Evolutionary conservation across 176 grass and related monocot genomes (phyloP).

Genomic region (Paspalum vaginatum): DNA sequence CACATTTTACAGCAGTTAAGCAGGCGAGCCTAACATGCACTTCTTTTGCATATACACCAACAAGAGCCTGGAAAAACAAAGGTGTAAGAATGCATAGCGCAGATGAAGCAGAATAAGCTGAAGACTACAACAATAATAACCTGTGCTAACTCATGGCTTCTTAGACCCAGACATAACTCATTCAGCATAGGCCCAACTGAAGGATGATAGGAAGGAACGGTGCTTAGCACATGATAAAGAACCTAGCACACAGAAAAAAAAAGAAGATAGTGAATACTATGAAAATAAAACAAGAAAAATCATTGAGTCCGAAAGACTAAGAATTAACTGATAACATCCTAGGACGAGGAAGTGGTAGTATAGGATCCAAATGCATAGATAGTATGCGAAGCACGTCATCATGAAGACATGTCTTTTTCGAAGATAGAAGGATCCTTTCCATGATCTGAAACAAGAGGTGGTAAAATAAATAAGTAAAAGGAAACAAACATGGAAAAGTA

Average conservation of each 20-base stretch:
- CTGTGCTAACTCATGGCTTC: slow-evolving; percentile 71
- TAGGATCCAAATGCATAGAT: slow-evolving; percentile 93
- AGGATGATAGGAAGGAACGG: slow-evolving; percentile 76
- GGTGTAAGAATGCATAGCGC: slow-evolving; percentile 39
- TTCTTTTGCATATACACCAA: slow-evolving; percentile 87
- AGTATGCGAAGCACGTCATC: slow-evolving; percentile 89
- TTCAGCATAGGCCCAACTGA: slow-evolving; percentile 88
- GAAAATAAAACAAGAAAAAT: slow-evolving; percentile 37
- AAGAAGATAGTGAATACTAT: slow-evolving; percentile 20
- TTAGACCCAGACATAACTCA: slow-evolving; percentile 92
- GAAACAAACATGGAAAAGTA: not conserved
- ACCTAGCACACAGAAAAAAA: slow-evolving; percentile 55
- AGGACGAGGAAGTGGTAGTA: slow-evolving; percentile 94
- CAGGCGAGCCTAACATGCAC: slow-evolving; percentile 87
- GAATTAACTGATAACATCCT: slow-evolving; percentile 93
- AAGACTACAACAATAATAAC: slow-evolving; percentile 56
- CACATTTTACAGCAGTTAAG: slow-evolving; percentile 94
- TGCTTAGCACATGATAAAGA: slow-evolving; percentile 95
- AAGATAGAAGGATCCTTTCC: slow-evolving; percentile 80
- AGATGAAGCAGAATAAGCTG: slow-evolving; percentile 10
- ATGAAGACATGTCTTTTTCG: slow-evolving; percentile 91
- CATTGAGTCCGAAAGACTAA: slow-evolving; percentile 37
- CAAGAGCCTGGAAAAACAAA: slow-evolving; percentile 68
- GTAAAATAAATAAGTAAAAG: slow-evolving; percentile 1
- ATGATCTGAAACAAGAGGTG: slow-evolving; percentile 53